A percentile compares a stretch with the other conserved stretches of the same genome.
phyloP scores from a whole-genome alignment of 345 rosid genomes.

The Salix suchowensis region DNA sequence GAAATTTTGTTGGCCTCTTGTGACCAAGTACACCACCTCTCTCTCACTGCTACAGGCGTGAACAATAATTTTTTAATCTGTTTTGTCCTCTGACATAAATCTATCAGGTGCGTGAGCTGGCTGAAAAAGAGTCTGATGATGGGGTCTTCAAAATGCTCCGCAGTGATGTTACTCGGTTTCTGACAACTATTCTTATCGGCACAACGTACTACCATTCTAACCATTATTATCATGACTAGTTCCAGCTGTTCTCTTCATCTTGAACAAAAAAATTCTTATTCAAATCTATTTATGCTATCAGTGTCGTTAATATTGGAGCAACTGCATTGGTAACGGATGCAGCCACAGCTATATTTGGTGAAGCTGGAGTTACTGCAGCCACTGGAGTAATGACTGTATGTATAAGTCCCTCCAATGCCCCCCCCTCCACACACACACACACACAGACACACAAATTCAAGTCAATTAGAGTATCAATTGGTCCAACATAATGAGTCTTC shows the following conservation, averaged over 20 bases:
- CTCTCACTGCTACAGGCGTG: background rate
- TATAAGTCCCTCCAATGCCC: conserved; percentile 8
- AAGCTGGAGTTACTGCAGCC: conserved; percentile 99
- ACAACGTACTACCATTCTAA: conserved; percentile 64
- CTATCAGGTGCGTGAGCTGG: conserved; percentile 85
- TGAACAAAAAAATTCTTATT: conserved; percentile 28
- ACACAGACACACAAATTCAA: too few relatives aligned
- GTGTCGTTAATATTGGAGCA: conserved; percentile 98
- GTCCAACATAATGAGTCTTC: background rate
- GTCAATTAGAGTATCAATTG: background rate
- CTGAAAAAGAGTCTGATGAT: conserved; percentile 90
- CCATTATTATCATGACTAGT: conserved; percentile 15
- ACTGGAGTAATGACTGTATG: conserved; percentile 98
- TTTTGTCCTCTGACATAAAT: conserved; percentile 23
- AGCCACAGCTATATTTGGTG: conserved; percentile 97
- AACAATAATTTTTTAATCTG: background rate
- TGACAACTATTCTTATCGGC: conserved; percentile 98
- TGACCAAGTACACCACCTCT: background rate
- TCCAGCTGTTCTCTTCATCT: conserved; percentile 18
- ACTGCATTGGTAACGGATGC: conserved; percentile 98
- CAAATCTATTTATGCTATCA: conserved; percentile 34
- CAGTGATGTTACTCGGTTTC: conserved; percentile 93
- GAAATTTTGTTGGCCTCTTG: background rate
- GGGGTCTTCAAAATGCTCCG: conserved; percentile 97
- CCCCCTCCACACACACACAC: background rate